Evolutionary conservation across 345 rosid genomes (phyloP), one percentile per base, ranked within the genome.

Genomic region (Hibiscus tridactylites): DNA sequence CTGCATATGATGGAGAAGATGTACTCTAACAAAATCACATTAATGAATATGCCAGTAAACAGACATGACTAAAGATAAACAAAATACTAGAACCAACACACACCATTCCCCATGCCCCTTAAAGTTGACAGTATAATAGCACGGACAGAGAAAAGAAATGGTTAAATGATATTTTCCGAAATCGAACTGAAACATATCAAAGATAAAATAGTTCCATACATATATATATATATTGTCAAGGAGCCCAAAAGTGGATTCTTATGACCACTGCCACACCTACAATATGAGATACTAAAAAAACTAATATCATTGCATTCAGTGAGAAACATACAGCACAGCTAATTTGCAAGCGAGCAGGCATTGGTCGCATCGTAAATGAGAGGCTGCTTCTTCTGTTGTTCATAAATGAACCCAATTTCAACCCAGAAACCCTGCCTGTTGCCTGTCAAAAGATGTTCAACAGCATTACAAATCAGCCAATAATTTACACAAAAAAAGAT

Each of bases 271-370:
- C 13, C 49, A 63, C 67, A 35, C 17, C 15, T 10, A 47, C 9
- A 9, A 47, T 4, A 64, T 64, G 29, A 9, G 15, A 11, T 11
- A 47, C 2, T 47, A 47, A 11, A 53, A 2, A 37, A 24, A 46
- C 35, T 44, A 21, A 46, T 44, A 65, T 42, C 70, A 44, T 61
- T 50, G 24, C 3, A 19, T 5, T n/a, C 6, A 66, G 2, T 28
- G 2, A 72, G 60, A 65, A 72, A 79, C 87, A 65, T 82, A 87
- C 94, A 75, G 87, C 88, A 16, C 87, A 85, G 65, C 83, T 83
- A 60, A 89, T 68, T 71, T 74, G 74, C 53, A 85, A 79, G 75
- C 88, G 87, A 77, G 79, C 63, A 28, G 87, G 82, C 68, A 17
- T 56, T 5, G 81, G 77, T 7, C 59, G 64, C 15, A 81, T 44